Evolutionary conservation across 345 rosid genomes (phyloP), one percentile per base, ranked within the genome.

Genomic region (Odontarrhena argentea): DNA sequence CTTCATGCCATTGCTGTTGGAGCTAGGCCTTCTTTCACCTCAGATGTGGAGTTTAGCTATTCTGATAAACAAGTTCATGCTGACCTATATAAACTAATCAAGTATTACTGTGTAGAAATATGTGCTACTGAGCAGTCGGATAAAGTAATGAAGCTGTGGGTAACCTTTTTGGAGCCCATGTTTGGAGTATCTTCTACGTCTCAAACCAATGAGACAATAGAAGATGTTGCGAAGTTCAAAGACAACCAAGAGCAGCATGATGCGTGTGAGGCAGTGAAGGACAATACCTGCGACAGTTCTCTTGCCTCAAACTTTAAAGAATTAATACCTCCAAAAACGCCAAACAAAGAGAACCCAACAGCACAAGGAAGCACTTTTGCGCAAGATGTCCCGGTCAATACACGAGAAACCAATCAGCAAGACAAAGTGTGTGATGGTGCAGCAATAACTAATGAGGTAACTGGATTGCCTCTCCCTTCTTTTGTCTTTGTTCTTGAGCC

Each of bases 81-180:
- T 78, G 96, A 95, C 77, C 50, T 95, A 45, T 91, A 87, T 78
- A 91, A 86, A 80, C 97, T 95, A 28, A 84, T 95, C 71, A 91
- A 88, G 79, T 89, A 85, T 78, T 91, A 96, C 14, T 88, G 96
- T 63, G 93, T 84, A 67, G 96, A 91, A 78, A 87, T 91, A 74
- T 91, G 91, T 79, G 76, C 97, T 58, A 73, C 83, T 53, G 97
- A 95, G 57, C 97, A 89, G 83, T 77, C 87, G 43, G 96, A 88
- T 78, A 87, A 86, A 80, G 90, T 91, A 49, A 77, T 87, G 87
- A 89, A 87, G 75, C 82, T 95, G 50, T 95, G 99, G 97, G 84
- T 81, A 56, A 87, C 87, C 55, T 88, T 89, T 74, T 73, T 95
- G 82, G 99, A 95, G 73, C 97, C 97, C 55, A 72, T 95, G 75